These are phyloP conservation scores for Tolypocladium ovalisporum DNA, from an alignment of 2,329 filamentous ascomycete species.

Conservation along the genomic window DNA sequence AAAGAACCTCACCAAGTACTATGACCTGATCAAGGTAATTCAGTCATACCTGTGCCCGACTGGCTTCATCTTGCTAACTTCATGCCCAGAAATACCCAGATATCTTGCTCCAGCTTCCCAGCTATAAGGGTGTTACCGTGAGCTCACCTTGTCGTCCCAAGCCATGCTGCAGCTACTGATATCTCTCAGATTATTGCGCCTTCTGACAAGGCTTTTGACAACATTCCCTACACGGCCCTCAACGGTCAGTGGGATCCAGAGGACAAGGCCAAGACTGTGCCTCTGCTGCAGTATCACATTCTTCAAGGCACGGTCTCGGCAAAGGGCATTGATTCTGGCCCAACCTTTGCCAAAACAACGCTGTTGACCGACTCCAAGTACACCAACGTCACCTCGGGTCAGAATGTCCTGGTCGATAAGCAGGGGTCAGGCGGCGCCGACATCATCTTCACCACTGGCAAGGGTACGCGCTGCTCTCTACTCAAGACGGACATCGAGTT, in stretches of 20 bases:
- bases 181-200: constrained; percentile 41
- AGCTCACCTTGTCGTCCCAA: constrained; percentile 3
- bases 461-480: constrained; percentile 31
- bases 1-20: constrained; percentile 31
- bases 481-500: constrained; percentile 33
- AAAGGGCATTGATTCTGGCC: constrained; percentile 22
- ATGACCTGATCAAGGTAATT: constrained; percentile 29
- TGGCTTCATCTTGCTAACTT: neutral
- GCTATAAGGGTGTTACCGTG: constrained; percentile 31
- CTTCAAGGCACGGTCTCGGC: constrained; percentile 38
- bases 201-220: constrained; percentile 44
- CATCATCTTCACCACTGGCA: constrained; percentile 38
- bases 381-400: constrained; percentile 38
- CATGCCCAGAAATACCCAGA: constrained; percentile 31
- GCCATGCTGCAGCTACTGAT: neutral
- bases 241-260: constrained; percentile 33
- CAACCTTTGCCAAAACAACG: constrained; percentile 28
- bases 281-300: constrained; percentile 52
- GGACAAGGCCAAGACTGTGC: constrained; percentile 30
- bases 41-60: neutral
- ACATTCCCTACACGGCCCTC: constrained; percentile 40
- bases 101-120: constrained; percentile 31
- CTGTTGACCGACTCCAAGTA: constrained; percentile 29
- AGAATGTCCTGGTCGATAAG: constrained; percentile 34
- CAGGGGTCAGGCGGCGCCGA: constrained; percentile 22